These are phyloP conservation scores for Thelonectria olida DNA, from an alignment of 2,329 filamentous ascomycete genomes.

Conservation along the genomic window DNA sequence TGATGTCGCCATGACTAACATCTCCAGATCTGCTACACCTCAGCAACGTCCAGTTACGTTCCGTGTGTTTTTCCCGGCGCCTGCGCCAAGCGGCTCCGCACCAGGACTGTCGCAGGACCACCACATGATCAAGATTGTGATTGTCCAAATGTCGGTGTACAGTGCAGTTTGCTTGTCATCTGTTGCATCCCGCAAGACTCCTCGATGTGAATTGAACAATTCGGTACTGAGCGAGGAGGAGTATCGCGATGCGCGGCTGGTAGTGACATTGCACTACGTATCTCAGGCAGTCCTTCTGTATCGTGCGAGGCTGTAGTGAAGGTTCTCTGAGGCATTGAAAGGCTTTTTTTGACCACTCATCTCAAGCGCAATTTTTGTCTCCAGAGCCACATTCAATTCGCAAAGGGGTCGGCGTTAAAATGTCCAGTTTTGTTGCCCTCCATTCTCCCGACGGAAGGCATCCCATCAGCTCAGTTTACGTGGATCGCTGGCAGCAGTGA, in stretches of 20 bases:
- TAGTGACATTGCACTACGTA: background rate
- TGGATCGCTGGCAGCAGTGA: conserved; percentile 12
- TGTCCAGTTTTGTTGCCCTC: background rate
- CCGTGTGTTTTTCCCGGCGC: background rate
- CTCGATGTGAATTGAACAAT: conserved; percentile 23
- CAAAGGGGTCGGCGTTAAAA: background rate
- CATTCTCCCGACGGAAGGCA: conserved; percentile 9
- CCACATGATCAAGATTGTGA: conserved; percentile 36
- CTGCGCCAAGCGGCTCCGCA: conserved; percentile 22
- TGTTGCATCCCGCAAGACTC: conserved; percentile 25
- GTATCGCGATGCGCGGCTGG: conserved; percentile 3
- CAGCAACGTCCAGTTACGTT: conserved; percentile 18
- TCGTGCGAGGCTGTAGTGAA: conserved; percentile 9
- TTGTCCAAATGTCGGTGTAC: conserved; percentile 41
- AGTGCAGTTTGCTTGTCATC: conserved; percentile 6
- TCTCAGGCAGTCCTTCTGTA: background rate
- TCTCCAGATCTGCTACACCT: conserved; percentile 19
- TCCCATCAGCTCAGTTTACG: conserved; percentile 21
- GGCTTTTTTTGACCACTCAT: conserved; percentile 1
- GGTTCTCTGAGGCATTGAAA: conserved; percentile 7
- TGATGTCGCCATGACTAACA: conserved; percentile 26
- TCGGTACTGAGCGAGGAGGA: conserved; percentile 12
- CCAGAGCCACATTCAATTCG: conserved; percentile 9
- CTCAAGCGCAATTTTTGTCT: background rate
- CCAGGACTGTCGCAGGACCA: conserved; percentile 28